Base-by-base conservation (phyloP, 179 eudicot species). In the Pouteria campechiana region DNA sequence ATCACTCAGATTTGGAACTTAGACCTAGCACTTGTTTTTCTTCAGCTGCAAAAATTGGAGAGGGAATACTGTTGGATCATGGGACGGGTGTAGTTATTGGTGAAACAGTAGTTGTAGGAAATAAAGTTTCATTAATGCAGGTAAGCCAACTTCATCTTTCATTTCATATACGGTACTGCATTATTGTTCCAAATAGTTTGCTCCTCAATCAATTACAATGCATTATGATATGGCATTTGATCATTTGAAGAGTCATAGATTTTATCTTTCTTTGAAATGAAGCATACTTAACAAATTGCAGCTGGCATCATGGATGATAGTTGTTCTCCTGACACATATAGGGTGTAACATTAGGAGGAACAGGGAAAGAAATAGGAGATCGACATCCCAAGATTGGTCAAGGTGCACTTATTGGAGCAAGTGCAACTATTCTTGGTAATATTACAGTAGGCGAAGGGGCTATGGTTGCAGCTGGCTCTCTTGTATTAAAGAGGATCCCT, bases 381-480 rank as follows among this genome's bases (percentile, higher is more conserved):
- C 81, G 81, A 3, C 85, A 78, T 58, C 85, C 85, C 18, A 74
- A 74, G 61, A 62, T 74, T 45, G 70, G 81, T 37, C 69, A 74
- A 61, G 85, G 85, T 25, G 85, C 71, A 15, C 68, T 78, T 8
- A 64, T 74, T 50, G 85, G 85, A 70, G 81, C 85, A 9, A 53
- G 78, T 55, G 85, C 72, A 1, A 70, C 64, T 48, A 71, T 78
- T 51, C 68, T 78, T 10, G 85, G 85, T 35, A 74, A 74, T 43
- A 61, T 78, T 33, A 61, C 10, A 44, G 59, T 78, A 25, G 85
- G 85, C 18, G 75, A 78, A 58, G 85, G 81, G 23, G 85, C 85
- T 34, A 73, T 73, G 85, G 22, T 78, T 33, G 85, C 77, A 51
- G 74, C 85, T 48, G 75, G 81, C 48, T 74, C 85, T 23, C 70